A percentile compares a stretch with the other conserved stretches of the same genome.
Conservation (phyloP, 2,329 filamentous ascomycete genomes). For the Dactylellina drechsleri region DNA sequence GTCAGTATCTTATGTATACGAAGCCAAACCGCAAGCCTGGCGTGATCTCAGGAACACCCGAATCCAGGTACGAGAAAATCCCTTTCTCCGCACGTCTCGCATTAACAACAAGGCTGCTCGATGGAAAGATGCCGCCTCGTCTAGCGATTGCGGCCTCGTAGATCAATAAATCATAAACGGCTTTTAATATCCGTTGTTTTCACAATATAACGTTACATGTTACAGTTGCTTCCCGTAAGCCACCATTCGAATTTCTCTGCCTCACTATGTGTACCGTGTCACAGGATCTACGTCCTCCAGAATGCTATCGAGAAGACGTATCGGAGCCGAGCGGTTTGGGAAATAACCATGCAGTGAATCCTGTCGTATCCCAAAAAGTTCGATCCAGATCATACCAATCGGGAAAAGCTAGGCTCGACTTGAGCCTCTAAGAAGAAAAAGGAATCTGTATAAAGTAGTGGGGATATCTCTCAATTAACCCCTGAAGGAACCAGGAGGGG, state of each 20-base stretch:
- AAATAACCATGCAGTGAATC: conserved; percentile 11
- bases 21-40: too few relatives aligned
- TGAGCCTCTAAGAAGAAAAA: conserved; percentile 11
- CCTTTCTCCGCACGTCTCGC: too few relatives aligned
- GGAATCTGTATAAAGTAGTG: not conserved
- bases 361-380: conserved; percentile 13
- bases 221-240: conserved; percentile 8
- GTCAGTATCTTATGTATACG: too few relatives aligned
- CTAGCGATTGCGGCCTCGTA: too few relatives aligned
- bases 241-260: not conserved
- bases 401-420: conserved; percentile 36
- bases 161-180: not conserved
- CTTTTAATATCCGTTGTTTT: not conserved
- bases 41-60: too few relatives aligned
- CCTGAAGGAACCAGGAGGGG: not conserved
- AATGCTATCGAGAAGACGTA: not conserved
- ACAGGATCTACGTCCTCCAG: conserved; percentile 10
- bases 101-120: too few relatives aligned
- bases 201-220: conserved; percentile 22
- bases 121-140: too few relatives aligned
- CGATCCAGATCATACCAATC: not conserved
- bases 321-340: not conserved
- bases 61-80: too few relatives aligned
- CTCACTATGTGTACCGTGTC: conserved; percentile 11
- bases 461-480: conserved; percentile 18